phyloP scores from a whole-genome alignment of 768 basidiomycete species.

The Filobasidium wieringae region DNA sequence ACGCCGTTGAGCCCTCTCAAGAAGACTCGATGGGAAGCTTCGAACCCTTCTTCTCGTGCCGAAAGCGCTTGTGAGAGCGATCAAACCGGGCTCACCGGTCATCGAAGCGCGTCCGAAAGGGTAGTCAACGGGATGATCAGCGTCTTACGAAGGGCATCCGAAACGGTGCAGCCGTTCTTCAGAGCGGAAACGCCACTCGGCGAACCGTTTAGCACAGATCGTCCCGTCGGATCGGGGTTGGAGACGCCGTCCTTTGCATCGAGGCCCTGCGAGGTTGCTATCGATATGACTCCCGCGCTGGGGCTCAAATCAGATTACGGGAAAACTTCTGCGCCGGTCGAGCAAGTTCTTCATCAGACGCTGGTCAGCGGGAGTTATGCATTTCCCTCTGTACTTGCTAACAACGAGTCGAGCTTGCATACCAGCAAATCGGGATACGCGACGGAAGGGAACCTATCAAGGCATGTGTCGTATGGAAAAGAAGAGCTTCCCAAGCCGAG shows the following conservation, averaged over 20 bases:
- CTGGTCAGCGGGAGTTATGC: not conserved
- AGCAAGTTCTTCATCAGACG: conserved; percentile 7
- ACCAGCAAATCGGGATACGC: not conserved
- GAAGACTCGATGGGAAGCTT: not conserved
- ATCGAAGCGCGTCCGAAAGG: not conserved
- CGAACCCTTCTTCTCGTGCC: conserved; percentile 1
- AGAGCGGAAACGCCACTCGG: not conserved
- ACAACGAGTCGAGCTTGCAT: not conserved
- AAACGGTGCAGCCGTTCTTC: conserved; percentile 3
- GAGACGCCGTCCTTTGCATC: conserved; percentile 1
- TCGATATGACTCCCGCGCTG: conserved; percentile 6
- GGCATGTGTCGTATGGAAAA: not conserved
- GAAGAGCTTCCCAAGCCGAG: not conserved
- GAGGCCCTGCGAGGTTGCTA: not conserved
- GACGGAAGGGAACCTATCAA: not conserved
- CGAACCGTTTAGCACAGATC: not conserved
- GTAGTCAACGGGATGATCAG: not conserved
- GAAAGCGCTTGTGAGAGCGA: not conserved
- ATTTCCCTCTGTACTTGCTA: not conserved
- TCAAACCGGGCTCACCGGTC: not conserved
- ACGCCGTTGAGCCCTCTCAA: not conserved
- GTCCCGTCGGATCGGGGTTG: not conserved
- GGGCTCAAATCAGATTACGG: not conserved
- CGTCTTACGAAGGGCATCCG: not conserved
- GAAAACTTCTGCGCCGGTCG: not conserved